A percentile compares a stretch with the other conserved stretches of the same genome.
phyloP scores from a whole-genome alignment of 495 filamentous ascomycete genomes.

The Aspergillus indologenus region DNA sequence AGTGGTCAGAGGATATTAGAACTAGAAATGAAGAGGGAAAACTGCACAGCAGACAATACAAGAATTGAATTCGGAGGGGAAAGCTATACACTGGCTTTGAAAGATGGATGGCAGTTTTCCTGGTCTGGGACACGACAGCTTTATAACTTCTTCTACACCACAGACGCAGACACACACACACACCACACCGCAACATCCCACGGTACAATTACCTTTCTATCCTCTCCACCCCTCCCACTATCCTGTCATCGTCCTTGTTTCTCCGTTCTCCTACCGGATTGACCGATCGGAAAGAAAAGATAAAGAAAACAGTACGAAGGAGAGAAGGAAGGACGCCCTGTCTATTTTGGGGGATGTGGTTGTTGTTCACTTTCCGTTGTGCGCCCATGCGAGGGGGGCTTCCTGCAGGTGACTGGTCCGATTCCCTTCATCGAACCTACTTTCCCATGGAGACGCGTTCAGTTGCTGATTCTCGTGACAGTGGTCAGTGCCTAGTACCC shows the following conservation, averaged over 20 bases:
- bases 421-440: conserved; percentile 1
- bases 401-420: conserved; percentile 20
- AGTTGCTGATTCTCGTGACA: background rate
- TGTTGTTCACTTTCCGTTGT: conserved; percentile 10
- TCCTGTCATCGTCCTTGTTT: conserved; percentile 9
- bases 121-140: background rate
- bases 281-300: conserved; percentile 16
- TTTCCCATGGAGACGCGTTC: background rate
- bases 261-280: conserved; percentile 7
- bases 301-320: background rate
- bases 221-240: conserved; percentile 11
- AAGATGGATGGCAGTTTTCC: background rate
- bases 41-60: conserved; percentile 2
- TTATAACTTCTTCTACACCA: background rate
- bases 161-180: no score
- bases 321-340: background rate
- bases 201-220: background rate
- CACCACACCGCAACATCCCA: conserved; percentile 10
- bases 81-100: background rate
- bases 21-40: background rate
- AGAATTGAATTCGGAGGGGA: background rate
- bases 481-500: background rate
- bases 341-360: conserved; percentile 5
- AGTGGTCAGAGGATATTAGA: background rate
- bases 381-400: conserved; percentile 22